phyloP scores from a whole-genome alignment of 495 filamentous ascomycete genomes.

The Penicillium crystallinum region DNA sequence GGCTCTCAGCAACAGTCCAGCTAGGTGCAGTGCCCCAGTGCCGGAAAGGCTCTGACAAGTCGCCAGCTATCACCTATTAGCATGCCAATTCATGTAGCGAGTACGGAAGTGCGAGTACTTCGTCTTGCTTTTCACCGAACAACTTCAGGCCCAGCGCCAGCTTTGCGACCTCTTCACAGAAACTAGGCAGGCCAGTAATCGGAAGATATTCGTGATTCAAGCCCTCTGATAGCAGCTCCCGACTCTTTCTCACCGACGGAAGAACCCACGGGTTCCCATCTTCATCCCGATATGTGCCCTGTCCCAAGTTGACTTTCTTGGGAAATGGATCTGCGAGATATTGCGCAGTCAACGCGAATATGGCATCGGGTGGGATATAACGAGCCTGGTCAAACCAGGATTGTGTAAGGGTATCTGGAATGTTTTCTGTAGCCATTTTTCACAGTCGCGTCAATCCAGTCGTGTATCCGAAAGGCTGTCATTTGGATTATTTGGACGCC shows the following conservation, averaged over 20 bases:
- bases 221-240: constrained; percentile 5
- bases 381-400: constrained; percentile 20
- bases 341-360: constrained; percentile 31
- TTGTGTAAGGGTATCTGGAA: not conserved
- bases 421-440: constrained; percentile 1
- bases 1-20: constrained; percentile 65
- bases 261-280: constrained; percentile 40
- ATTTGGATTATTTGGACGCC: not conserved
- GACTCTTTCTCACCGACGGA: constrained; percentile 23
- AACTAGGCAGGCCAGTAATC: constrained; percentile 26
- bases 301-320: constrained; percentile 34
- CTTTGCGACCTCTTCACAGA: constrained; percentile 19
- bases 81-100: not conserved
- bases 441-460: not conserved
- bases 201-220: constrained; percentile 27
- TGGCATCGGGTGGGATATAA: constrained; percentile 32
- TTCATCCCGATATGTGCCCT: constrained; percentile 36
- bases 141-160: constrained; percentile 19
- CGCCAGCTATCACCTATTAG: constrained; percentile 15
- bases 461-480: not conserved
- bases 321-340: constrained; percentile 27
- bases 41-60: constrained; percentile 71
- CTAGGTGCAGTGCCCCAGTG: constrained; percentile 78
- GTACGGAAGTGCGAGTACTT: constrained; percentile 6
- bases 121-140: constrained; percentile 4